A percentile compares a stretch with the other conserved stretches of the same genome.
Conservation (phyloP, 108 stramenopile genomes). For the Cyclotella baltica region DNA sequence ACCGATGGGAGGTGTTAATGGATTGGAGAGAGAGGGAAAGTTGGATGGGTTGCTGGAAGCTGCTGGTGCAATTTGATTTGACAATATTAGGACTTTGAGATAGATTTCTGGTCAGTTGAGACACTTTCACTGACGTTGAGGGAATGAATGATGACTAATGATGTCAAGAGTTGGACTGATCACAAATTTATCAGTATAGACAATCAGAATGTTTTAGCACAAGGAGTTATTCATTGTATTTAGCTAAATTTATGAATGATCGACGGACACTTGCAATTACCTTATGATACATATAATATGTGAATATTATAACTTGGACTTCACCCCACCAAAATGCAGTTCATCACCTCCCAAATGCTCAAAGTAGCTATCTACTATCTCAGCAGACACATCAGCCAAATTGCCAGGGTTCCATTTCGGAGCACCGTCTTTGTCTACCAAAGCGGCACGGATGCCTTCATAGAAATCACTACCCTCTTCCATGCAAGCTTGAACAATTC, state of each 20-base stretch:
- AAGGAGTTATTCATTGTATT: too few relatives aligned
- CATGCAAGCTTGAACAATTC: conserved; percentile 75
- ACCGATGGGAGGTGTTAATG: conserved; percentile 75
- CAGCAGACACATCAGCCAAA: conserved; percentile 63
- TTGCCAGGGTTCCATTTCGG: conserved; percentile 86
- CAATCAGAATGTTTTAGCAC: too few relatives aligned
- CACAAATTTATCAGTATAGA: too few relatives aligned
- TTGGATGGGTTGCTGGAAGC: conserved; percentile 71
- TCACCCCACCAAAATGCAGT: conserved; percentile 20
- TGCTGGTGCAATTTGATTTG: conserved; percentile 53
- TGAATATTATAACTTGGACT: conserved; percentile 33
- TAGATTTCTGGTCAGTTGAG: too few relatives aligned
- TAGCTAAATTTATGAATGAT: too few relatives aligned
- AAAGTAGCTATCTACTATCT: conserved; percentile 72
- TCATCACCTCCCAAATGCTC: conserved; percentile 61
- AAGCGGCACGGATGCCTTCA: conserved; percentile 95
- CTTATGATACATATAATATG: not conserved
- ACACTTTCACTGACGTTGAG: too few relatives aligned
- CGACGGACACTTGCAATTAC: not conserved
- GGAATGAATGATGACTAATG: too few relatives aligned
- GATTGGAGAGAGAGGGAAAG: conserved; percentile 61
- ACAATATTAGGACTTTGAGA: not conserved
- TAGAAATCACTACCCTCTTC: conserved; percentile 84
- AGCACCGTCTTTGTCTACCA: conserved; percentile 91
- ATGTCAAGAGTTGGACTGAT: too few relatives aligned